Percentiles rank a stretch among this genome's conserved stretches.
Evolutionary conservation across 345 rosid genomes (phyloP).

Genomic region (Sonneratia caseolaris): DNA sequence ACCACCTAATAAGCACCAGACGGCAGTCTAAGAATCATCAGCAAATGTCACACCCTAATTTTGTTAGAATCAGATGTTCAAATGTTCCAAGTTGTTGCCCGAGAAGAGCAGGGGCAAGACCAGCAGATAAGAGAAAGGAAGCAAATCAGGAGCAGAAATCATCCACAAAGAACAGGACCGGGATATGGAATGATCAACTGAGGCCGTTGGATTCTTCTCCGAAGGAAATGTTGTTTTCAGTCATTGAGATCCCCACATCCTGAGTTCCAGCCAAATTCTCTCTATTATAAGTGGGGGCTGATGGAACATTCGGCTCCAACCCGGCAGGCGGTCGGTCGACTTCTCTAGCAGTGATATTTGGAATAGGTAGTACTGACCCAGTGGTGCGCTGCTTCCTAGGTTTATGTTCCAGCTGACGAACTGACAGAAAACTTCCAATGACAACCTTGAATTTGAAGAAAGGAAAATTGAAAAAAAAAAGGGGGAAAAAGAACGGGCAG

Average conservation of each 20-base stretch:
- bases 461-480: neutral
- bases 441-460: slow-evolving; percentile 38
- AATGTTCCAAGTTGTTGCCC: too few species aligned
- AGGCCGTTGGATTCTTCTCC: slow-evolving; percentile 43
- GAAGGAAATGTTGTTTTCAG: slow-evolving; percentile 32
- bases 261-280: slow-evolving; percentile 28
- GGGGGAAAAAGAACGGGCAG: too few species aligned
- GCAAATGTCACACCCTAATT: slow-evolving; percentile 3
- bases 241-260: slow-evolving; percentile 26
- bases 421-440: slow-evolving; percentile 63
- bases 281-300: slow-evolving; percentile 23
- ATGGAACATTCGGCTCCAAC: slow-evolving; percentile 32
- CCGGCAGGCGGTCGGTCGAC: slow-evolving; percentile 7
- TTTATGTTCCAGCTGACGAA: slow-evolving; percentile 57
- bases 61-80: neutral
- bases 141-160: neutral
- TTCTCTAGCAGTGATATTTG: too few species aligned
- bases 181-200: slow-evolving; percentile 24
- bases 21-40: neutral
- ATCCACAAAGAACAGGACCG: neutral
- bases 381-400: slow-evolving; percentile 50
- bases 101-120: neutral
- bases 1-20: neutral
- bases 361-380: neutral
- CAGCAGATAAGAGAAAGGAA: neutral